These are phyloP conservation scores for Talaromyces marneffei DNA, from an alignment of 2,329 filamentous ascomycete species.

Conservation along the genomic window DNA sequence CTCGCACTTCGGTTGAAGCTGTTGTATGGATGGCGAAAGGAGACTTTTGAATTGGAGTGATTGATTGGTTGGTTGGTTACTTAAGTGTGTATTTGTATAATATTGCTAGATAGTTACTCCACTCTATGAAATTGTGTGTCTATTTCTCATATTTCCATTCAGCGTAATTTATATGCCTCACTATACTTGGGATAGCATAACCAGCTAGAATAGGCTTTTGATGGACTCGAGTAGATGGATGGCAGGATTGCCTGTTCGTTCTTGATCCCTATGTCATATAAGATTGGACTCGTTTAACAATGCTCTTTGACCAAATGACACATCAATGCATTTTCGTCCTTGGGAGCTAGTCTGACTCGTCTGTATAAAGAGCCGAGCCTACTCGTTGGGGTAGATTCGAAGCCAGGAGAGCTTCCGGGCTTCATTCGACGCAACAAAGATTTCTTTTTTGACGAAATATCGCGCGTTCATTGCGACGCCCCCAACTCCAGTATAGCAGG, in stretches of 20 bases:
- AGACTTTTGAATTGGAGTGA: neutral
- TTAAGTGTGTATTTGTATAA: neutral
- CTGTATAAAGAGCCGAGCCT: too few relatives aligned
- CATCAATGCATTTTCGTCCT: neutral
- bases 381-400: neutral
- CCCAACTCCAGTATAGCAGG: slow-evolving; percentile 26
- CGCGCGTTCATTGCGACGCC: neutral
- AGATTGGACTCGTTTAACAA: too few relatives aligned
- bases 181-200: neutral
- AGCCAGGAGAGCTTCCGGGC: neutral
- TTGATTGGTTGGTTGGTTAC: neutral
- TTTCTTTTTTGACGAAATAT: neutral
- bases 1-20: neutral
- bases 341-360: neutral
- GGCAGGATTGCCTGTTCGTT: neutral
- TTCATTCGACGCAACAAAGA: neutral
- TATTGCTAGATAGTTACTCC: neutral
- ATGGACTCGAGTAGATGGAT: neutral
- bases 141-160: neutral
- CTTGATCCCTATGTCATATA: neutral
- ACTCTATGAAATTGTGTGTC: neutral
- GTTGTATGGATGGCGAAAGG: slow-evolving; percentile 2
- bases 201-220: neutral
- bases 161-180: neutral
- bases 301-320: neutral